These are phyloP conservation scores for Trichoderma endophyticum DNA, from an alignment of 2,329 filamentous ascomycete species.

Conservation along the genomic window DNA sequence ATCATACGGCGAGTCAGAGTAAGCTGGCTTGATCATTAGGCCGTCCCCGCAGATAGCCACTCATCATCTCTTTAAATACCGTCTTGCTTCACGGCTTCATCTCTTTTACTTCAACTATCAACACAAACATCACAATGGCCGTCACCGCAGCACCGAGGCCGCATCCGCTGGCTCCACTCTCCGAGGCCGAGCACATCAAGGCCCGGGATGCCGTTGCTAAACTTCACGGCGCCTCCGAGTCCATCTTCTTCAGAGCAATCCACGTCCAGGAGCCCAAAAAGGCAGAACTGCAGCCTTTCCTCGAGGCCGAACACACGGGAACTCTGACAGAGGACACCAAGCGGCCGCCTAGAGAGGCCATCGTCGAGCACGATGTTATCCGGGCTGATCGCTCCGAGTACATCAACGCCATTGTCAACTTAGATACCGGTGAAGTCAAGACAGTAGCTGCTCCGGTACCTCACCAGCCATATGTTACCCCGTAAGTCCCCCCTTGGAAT, in stretches of 20 bases:
- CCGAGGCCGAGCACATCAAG: conserved; percentile 45
- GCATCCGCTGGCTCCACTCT: conserved; percentile 51
- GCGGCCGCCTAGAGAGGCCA: conserved; percentile 45
- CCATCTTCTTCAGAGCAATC: conserved; percentile 53
- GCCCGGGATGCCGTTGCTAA: conserved; percentile 47
- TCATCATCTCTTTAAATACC: background rate
- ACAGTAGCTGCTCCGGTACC: conserved; percentile 26
- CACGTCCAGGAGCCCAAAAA: conserved; percentile 62
- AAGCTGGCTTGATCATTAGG: background rate
- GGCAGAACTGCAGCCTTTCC: conserved; percentile 54
- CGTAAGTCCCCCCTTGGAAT: conserved; percentile 22
- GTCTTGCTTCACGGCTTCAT: background rate
- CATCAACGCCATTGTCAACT: conserved; percentile 39
- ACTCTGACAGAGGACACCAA: conserved; percentile 40
- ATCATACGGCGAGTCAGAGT: background rate
- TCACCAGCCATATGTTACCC: conserved; percentile 38
- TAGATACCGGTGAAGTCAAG: conserved; percentile 32
- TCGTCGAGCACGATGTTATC: conserved; percentile 45
- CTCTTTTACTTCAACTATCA: background rate
- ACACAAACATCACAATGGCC: background rate
- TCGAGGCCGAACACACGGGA: conserved; percentile 60
- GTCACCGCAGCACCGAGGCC: conserved; percentile 14
- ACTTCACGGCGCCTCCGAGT: conserved; percentile 22
- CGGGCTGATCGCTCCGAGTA: conserved; percentile 32
- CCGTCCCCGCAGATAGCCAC: background rate